Percentiles rank a stretch among this genome's conserved stretches.
Conservation (phyloP, 441 rosid species). For the Adansonia madagascariensis region DNA sequence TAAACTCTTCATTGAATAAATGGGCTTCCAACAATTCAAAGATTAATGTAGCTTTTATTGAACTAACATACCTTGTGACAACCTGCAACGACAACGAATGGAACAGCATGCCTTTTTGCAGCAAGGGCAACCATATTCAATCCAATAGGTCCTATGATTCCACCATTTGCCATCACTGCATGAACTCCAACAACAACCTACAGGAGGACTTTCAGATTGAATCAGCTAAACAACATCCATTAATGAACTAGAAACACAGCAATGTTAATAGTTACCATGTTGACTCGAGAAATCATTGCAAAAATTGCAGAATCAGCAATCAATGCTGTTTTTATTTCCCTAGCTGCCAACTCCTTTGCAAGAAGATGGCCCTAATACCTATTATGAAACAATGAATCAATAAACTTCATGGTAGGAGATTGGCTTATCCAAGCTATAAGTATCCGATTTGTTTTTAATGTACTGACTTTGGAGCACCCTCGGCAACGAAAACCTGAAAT, state of each 20-base stretch:
- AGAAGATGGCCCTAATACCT: slow-evolving; percentile 55
- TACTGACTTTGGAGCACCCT: slow-evolving; percentile 35
- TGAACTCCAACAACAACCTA: slow-evolving; percentile 72
- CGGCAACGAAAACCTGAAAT: slow-evolving; percentile 28
- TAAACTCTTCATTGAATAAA: too few species aligned
- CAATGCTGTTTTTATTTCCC: slow-evolving; percentile 51
- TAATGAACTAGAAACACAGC: not conserved
- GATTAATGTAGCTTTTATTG: not conserved
- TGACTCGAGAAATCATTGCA: slow-evolving; percentile 60
- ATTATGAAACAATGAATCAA: slow-evolving; percentile 7
- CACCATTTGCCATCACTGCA: slow-evolving; percentile 75
- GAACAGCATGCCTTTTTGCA: slow-evolving; percentile 49
- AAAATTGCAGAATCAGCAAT: slow-evolving; percentile 49
- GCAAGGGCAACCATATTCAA: slow-evolving; percentile 67
- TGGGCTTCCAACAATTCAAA: too few species aligned
- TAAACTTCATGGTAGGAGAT: not conserved
- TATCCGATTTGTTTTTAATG: not conserved
- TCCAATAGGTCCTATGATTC: slow-evolving; percentile 63
- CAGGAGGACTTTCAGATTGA: slow-evolving; percentile 7
- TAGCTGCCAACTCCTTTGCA: slow-evolving; percentile 56
- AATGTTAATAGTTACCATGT: slow-evolving; percentile 45
- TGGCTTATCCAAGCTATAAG: not conserved
- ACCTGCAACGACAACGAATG: slow-evolving; percentile 68
- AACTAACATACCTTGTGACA: slow-evolving; percentile 55
- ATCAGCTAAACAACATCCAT: not conserved